A percentile compares a stretch with the other conserved stretches of the same genome.
Conservation (phyloP, 768 basidiomycete genomes). For the Lentinus tigrinus region DNA sequence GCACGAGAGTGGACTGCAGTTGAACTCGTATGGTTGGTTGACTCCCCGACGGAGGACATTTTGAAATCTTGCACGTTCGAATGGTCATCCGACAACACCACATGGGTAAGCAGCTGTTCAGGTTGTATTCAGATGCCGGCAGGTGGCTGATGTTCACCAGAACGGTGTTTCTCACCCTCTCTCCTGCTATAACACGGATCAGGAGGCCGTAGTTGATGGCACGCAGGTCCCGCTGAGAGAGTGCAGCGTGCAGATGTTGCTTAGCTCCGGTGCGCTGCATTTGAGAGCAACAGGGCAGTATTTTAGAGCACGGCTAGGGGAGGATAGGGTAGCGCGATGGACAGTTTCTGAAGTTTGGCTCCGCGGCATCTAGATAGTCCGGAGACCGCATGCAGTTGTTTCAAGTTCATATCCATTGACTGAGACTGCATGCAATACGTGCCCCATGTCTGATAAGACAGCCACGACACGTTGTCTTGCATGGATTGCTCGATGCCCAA, state of each 20-base stretch:
- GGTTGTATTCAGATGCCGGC: neutral
- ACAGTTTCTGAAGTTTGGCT: conserved; percentile 23
- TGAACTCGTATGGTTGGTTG: conserved; percentile 38
- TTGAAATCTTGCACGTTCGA: conserved; percentile 20
- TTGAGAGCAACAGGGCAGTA: conserved; percentile 15
- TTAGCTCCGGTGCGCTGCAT: conserved; percentile 13
- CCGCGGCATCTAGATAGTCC: conserved; percentile 13
- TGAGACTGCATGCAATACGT: too few relatives aligned
- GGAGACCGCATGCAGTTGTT: neutral
- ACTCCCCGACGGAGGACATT: conserved; percentile 28
- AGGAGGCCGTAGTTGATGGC: neutral
- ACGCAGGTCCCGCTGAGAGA: conserved; percentile 6
- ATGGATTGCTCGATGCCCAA: too few relatives aligned
- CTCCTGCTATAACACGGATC: conserved; percentile 14
- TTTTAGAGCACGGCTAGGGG: conserved; percentile 16
- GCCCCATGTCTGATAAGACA: too few relatives aligned
- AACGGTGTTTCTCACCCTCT: conserved; percentile 3
- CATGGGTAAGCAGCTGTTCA: conserved; percentile 18
- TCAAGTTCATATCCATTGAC: neutral
- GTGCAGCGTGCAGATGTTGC: conserved; percentile 20
- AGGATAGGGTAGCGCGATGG: conserved; percentile 20
- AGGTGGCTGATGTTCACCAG: neutral
- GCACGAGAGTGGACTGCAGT: conserved; percentile 17
- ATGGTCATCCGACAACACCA: conserved; percentile 21
- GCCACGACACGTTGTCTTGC: too few relatives aligned